Conservation (phyloP, 352 stramenopile genomes). For the Globisporangium carolinianum region DNA sequence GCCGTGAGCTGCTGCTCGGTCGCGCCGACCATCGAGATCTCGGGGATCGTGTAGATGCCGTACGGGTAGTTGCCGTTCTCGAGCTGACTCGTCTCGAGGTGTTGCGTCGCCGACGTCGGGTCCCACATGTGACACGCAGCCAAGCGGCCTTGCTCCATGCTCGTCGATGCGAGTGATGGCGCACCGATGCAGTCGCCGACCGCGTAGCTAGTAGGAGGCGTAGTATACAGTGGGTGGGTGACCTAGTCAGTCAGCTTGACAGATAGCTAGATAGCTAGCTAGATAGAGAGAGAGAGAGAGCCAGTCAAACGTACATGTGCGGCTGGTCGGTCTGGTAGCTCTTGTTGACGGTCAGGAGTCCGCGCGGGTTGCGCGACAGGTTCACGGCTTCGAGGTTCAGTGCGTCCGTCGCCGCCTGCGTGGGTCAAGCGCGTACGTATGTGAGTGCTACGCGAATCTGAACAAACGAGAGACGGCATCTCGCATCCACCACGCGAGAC, state of each 20-base stretch:
- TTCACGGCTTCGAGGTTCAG: conserved; percentile 81
- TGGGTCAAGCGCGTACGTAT: neutral
- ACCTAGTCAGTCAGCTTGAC: neutral
- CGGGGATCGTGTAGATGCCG: conserved; percentile 89
- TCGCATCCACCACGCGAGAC: neutral
- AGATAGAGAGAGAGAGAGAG: too few relatives aligned
- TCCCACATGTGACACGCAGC: conserved; percentile 86
- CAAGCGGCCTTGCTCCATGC: conserved; percentile 85
- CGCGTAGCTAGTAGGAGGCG: conserved; percentile 46
- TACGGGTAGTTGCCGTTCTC: conserved; percentile 84
- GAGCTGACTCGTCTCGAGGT: conserved; percentile 51
- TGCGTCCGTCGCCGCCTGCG: conserved; percentile 59
- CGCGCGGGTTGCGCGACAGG: conserved; percentile 67
- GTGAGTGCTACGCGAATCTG: neutral
- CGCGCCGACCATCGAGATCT: conserved; percentile 90
- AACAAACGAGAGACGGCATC: too few relatives aligned
- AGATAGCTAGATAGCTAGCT: neutral
- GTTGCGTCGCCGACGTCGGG: conserved; percentile 21
- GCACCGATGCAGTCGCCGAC: conserved; percentile 87
- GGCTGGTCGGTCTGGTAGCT: conserved; percentile 82
- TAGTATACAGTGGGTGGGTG: neutral
- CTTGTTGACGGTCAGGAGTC: conserved; percentile 82
- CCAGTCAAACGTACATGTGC: conserved; percentile 48
- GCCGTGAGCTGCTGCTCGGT: conserved; percentile 83
- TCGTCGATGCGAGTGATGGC: conserved; percentile 81